Conservation (phyloP, 306 rosid genomes). For the Chamaecrista fasciculata region DNA sequence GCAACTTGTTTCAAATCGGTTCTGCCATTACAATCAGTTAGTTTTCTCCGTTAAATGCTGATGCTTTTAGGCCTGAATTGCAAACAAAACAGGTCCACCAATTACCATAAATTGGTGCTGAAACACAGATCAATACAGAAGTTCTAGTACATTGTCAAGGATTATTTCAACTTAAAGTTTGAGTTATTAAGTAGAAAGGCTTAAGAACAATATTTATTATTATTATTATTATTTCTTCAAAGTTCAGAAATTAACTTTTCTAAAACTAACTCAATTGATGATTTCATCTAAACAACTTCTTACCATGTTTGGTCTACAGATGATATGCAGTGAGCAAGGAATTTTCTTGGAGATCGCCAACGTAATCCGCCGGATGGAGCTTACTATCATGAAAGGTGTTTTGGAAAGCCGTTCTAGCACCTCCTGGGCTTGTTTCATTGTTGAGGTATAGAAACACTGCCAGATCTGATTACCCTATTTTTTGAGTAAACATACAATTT, state of each 20-base stretch:
- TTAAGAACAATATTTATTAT: too few relatives aligned
- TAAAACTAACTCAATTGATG: neutral
- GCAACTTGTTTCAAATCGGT: too few relatives aligned
- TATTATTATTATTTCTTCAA: too few relatives aligned
- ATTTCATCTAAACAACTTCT: neutral
- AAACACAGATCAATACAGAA: too few relatives aligned
- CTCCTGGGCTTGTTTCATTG: constrained; percentile 70
- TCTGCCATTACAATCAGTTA: too few relatives aligned
- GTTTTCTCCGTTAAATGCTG: too few relatives aligned
- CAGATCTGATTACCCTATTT: neutral
- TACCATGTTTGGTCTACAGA: constrained; percentile 25
- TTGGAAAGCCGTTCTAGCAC: constrained; percentile 51
- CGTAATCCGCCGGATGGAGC: constrained; percentile 51
- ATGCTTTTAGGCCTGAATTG: neutral
- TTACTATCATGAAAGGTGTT: constrained; percentile 70
- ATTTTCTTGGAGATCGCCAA: constrained; percentile 75
- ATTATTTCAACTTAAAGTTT: too few relatives aligned
- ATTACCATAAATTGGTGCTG: neutral
- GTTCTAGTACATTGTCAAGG: too few relatives aligned
- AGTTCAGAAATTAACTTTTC: neutral
- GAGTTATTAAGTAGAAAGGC: too few relatives aligned
- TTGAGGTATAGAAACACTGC: constrained; percentile 56
- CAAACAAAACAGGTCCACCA: neutral
- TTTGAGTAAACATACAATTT: too few relatives aligned
- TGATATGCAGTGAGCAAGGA: constrained; percentile 65